Evolutionary conservation across 257 asterid species (phyloP), one percentile per base, ranked within the genome.

Genomic region (Solanum lycopersicoides): DNA sequence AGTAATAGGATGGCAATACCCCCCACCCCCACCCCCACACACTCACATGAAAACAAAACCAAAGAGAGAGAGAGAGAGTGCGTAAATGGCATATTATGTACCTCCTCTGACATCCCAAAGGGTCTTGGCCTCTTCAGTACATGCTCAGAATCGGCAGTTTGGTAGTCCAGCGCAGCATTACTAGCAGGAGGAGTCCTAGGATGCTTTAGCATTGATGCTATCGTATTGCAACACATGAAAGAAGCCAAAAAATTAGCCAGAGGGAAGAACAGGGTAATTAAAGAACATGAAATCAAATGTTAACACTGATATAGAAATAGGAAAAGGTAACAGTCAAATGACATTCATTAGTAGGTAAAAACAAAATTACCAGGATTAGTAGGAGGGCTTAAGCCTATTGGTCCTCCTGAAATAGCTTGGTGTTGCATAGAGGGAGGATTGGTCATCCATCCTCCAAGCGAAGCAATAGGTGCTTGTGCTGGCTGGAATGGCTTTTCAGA

Each of bases 371-470:
- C 95, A 83, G 94, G 35, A 89, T 92, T 88, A 87, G 82, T 83
- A 74, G 92, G 91, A 86, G 93, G 92, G 42, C 88, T 87, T 87
- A 92, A 89, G 85, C 94, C 91, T 84, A 90, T 88, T 28, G 93
- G 91, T 45, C 92, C 91, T 72, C 88, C 88, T 83, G 94, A 88
- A 86, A 89, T 59, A 84, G 93, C 83, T 66, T 82, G 95, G 85
- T 91, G 94, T 21, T 90, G 90, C 88, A 90, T 82, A 69, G 92
- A 73, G 50, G 92, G 88, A 86, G 93, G 90, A 83, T 75, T 88
- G 28, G 88, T 86, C 94, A 91, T 91, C 97, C 93, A 91, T 88
- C 95, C 95, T 42, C 92, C 93, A 86, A 90, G 91, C 9, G 94
- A 85, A 73, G 88, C 86, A 84, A 87, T 74, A 73, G 92, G 91